Base-by-base conservation (phyloP, 768 basidiomycete species). In the Lentinus brumalis region DNA sequence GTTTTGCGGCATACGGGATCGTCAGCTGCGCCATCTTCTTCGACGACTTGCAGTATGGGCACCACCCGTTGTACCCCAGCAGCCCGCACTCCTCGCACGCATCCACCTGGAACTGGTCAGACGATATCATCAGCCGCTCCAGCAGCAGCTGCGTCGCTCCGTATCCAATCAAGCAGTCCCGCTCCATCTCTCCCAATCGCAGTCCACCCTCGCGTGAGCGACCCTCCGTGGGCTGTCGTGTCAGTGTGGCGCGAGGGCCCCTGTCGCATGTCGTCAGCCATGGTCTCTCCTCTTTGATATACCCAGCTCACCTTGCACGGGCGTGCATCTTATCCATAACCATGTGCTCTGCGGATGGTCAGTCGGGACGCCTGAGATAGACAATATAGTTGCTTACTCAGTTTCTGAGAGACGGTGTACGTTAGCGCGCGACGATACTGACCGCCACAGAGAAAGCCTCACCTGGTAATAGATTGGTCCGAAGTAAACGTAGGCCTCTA, bases 291-390 rank as follows among this genome's bases (percentile, higher is more conserved):
- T 9, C 5, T 21, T 9, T 9, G 31, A 39, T 31, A 6, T 30
- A 40, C 53, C 56, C 53, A 3, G 69, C 81, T 68, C 73, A 89
- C 93, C 94, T 89, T 53, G 97, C 95, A 59, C 97, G 89, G 66
- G 97, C 97, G 69, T 99, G 97, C 97, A 99, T 99, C 81, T 99
- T 99, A 82, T 99, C 97, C 89, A 98, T 91, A 53, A 98, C 96
- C 96, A 98, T 98, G 78, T 96, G 96, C 79, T 96, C 88, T 91
- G 66, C 42, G 52, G 21, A 10, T 26, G 26, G 14, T 35, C 26
- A 49, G 21, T 49, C 46, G 14, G 46, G 2, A 26, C 26, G 21
- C 10, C 26, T 3, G 14, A 1, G 7, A 41, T 39, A 50, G 12
- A 31, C 35, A 32, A 18, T 51, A 59, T 31, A 52, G 42, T 32